Conservation (phyloP, 371 early-diverging fungal species). For the Mortierella polycephala region DNA sequence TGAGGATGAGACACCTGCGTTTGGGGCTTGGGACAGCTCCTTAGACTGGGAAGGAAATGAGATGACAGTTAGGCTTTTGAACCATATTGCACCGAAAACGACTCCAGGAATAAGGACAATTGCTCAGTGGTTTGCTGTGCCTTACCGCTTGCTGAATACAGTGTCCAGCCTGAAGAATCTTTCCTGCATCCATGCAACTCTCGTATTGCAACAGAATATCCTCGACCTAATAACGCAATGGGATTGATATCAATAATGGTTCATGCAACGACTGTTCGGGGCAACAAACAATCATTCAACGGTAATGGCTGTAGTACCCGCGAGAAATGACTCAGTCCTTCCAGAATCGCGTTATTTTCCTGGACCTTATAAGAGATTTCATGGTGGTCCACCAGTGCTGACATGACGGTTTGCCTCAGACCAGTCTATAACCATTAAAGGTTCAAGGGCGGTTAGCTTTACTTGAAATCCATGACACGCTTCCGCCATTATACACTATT, state of each 20-base stretch:
- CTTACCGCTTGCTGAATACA: conserved; percentile 54
- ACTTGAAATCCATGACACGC: not conserved
- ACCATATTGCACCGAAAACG: too few species aligned
- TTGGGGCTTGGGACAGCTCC: conserved; percentile 34
- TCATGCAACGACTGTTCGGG: not conserved
- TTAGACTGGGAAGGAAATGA: conserved; percentile 27
- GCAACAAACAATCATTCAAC: too few species aligned
- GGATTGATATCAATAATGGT: not conserved
- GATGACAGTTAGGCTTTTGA: too few species aligned
- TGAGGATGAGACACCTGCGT: conserved; percentile 33
- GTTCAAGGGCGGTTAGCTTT: not conserved
- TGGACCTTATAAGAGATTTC: conserved; percentile 48
- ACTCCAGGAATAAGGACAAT: too few species aligned
- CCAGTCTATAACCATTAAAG: conserved; percentile 21
- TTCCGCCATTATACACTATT: not conserved
- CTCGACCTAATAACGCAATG: conserved; percentile 17
- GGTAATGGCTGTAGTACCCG: conserved; percentile 3
- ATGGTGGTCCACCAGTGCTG: conserved; percentile 43
- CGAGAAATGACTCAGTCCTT: conserved; percentile 44
- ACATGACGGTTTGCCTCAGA: conserved; percentile 43
- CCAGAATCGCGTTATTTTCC: conserved; percentile 36
- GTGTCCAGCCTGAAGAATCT: conserved; percentile 50
- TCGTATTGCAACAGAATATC: conserved; percentile 48
- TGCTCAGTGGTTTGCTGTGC: not conserved
- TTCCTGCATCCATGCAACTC: conserved; percentile 40